Evolutionary conservation across 1,284 basidiomycete species (phyloP), one percentile per base, ranked within the genome.

Genomic region (Irpex rosettiformis): DNA sequence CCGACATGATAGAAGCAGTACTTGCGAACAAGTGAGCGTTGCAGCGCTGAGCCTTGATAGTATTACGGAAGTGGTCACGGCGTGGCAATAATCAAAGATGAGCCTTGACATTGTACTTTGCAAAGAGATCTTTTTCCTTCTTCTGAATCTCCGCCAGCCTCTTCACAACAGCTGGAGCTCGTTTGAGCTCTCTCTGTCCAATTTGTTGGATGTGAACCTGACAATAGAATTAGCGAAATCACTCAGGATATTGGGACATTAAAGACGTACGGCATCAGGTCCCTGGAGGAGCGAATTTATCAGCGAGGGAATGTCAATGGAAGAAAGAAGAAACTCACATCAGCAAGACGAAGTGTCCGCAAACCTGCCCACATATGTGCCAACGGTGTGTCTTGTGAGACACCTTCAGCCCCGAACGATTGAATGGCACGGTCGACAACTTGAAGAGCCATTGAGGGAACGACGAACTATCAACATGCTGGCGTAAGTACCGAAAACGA

Each of bases 361-460:
- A 98, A 73, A 22, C 84, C 83, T 28, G 93, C 91, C 79, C 86
- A 98, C 62, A 84, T 81, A 55, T 75, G 70, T 0, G 96, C 94
- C 33, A 99, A 82, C 27, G 86, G 84, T 52, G 89, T 88, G 69
- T 98, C 96, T 74, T 97, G 94, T 54, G 84, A 93, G 57, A 99
- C 78, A 59, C 96, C 96, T 75, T 98, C 96, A 24, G 94, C 96
- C 58, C 96, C 96, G 70, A 93, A 93, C 0, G 89, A 81, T 79
- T 99, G 96, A 63, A 99, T 98, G 1, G 94, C 91, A 40, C 94
- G 87, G 77, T 99, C 97, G 56, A 98, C 82, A 58, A 99, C 89
- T 29, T 80, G 77, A 56, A 93, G 80, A 0, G 95, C 94, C 86
- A 96, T 92, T 0, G 82, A 82, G 25, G 96, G 95, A 4, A 98